Evolutionary conservation across 2,329 filamentous ascomycete genomes (phyloP), one percentile per base, ranked within the genome.

Genomic region (Dothideomycetidae sp.): DNA sequence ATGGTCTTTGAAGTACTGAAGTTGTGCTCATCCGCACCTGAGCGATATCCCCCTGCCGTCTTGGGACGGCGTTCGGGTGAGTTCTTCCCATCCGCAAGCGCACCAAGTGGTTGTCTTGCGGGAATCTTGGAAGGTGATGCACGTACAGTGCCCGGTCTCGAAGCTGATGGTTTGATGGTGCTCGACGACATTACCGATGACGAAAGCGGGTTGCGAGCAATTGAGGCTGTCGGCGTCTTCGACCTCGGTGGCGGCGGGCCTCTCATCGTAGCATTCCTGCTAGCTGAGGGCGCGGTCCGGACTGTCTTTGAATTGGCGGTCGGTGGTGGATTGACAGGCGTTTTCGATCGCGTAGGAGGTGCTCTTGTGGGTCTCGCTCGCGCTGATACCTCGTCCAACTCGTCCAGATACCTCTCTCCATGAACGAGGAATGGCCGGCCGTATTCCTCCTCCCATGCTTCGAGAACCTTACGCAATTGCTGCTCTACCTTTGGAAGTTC

Each of bases 381-480:
- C 9, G 67, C 68, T 9, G 35, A 37, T 9, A 21, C 16, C 12
- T 10, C 21, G 35, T 84, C 79, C n/a, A 96, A 62, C 41, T 79
- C 72, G 45, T 96, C 85, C 23, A 98, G 68, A 53, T 94, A 98
- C 46, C 83, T 72, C 53, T 93, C 81, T 18, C 90, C 90, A 47
- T 90, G 84, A 10, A 98, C 86, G 31, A 92, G 66, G 66, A 98
- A 98, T 3, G 86, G 83, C 9, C 85, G 75, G 3, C 85, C 88
- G 55, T 88, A 94, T 53, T 96, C 90, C 37, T 93, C 80, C 55
- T 98, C 90, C 77, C 84, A 98, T 31, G 70, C 64, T 54, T 88
- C 81, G 17, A 98, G 69, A n/a, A 72, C 68, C 55, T 78, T 88
- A 46, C 73, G 73, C 41, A 98, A 63, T n/a, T 96, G 85, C 1